Evolutionary conservation across 306 rosid species (phyloP), one percentile per base, ranked within the genome.

Genomic region (Inga leiocalycina): DNA sequence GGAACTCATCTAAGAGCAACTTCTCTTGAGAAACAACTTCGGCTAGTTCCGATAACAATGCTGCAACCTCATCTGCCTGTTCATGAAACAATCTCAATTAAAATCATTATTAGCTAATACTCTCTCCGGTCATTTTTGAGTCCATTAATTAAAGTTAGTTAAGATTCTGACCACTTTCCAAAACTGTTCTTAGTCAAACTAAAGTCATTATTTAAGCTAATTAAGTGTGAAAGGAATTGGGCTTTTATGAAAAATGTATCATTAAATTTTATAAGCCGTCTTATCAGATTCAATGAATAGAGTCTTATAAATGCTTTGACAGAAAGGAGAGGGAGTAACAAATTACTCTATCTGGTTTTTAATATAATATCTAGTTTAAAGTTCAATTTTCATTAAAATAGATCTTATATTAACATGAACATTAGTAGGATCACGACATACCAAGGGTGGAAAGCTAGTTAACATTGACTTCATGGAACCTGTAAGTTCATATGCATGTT

Each of bases 1-100:
- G 24, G 48, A 87, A 79, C 84, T 92, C 96, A 62, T 92, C 86
- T 17, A 89, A 76, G 81, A 91, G 86, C 88, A 92, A 71, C 70
- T 80, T 94, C 46, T 94, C 97, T 76, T 91, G 92, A 0, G 86
- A 84, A 32, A 91, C 93, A 30, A 89, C 88, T 79, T 82, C 74
- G 32, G 97, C 94, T 81, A 94, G 82, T 74, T 90, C 83, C 15
- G 97, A 91, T 1, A 94, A 75, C 57, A 88, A 64, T 3, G 71
- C 35, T 61, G 84, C 87, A 68, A 69, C 88, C 78, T 88, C 78
- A 69, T 69, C 84, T 20, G 90, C 91, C 98, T 92, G 92, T 32
- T 78, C 13, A 65, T 59, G 16, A 79, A 74, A 4, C 32, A 77
- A 32, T 45, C 35, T 75, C 41, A 79, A 48, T 35, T 41, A 79